Conservation (phyloP, 768 basidiomycete species). For the Lactarius pseudohatsudake region DNA sequence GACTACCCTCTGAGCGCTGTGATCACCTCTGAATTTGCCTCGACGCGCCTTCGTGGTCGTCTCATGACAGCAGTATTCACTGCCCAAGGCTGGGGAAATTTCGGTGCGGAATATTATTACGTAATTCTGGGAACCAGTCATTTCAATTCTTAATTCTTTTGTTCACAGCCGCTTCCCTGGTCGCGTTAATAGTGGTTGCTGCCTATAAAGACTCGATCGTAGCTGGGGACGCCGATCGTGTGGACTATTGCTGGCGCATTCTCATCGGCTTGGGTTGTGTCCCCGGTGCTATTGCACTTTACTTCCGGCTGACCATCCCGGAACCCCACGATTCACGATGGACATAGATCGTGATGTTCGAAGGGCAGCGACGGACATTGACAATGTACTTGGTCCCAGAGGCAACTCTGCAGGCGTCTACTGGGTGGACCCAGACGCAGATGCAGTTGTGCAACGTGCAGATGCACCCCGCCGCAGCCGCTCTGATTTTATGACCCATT, state of each 20-base stretch:
- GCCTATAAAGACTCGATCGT: slow-evolving; percentile 67
- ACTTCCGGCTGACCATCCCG: slow-evolving; percentile 90
- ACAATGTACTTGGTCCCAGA: slow-evolving; percentile 52
- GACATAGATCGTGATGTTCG: slow-evolving; percentile 83
- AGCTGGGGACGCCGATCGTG: slow-evolving; percentile 43
- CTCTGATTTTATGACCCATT: slow-evolving; percentile 67
- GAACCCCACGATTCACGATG: slow-evolving; percentile 93
- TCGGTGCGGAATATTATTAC: slow-evolving; percentile 45
- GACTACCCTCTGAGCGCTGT: slow-evolving; percentile 85
- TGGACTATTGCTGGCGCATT: slow-evolving; percentile 84
- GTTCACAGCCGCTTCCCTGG: slow-evolving; percentile 56
- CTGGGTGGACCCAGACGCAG: slow-evolving; percentile 53
- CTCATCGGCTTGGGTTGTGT: slow-evolving; percentile 87
- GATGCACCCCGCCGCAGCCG: slow-evolving; percentile 64
- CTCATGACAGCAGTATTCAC: slow-evolving; percentile 91
- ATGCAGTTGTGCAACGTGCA: slow-evolving; percentile 56
- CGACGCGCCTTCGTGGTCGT: slow-evolving; percentile 71
- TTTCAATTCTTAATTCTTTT: too few species aligned
- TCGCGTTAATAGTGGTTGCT: slow-evolving; percentile 59
- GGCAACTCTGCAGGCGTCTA: slow-evolving; percentile 36
- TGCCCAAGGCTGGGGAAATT: slow-evolving; percentile 87
- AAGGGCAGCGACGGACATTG: slow-evolving; percentile 71
- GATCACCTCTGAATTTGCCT: slow-evolving; percentile 87
- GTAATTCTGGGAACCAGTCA: not conserved
- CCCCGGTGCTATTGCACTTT: slow-evolving; percentile 77